Evolutionary conservation across 148 eudicot genomes (phyloP).

Genomic region (Camellia japonica): DNA sequence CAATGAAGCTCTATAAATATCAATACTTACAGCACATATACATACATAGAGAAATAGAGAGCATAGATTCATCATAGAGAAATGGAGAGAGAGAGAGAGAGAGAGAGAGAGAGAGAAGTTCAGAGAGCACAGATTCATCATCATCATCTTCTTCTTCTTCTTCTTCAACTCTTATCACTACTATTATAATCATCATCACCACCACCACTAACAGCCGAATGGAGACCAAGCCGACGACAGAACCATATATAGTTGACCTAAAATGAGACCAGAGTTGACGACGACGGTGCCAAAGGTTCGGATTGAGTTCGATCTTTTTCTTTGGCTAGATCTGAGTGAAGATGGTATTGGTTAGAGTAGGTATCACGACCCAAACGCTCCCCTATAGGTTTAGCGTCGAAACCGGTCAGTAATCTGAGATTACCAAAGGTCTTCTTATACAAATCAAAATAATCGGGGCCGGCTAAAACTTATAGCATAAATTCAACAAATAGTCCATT

Average conservation of each 20-base stretch:
- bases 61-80: background rate
- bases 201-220: background rate
- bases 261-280: background rate
- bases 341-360: background rate
- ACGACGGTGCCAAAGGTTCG: background rate
- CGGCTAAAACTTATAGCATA: no score
- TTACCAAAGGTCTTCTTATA: no score
- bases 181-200: no score
- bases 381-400: no score
- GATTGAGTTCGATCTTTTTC: background rate
- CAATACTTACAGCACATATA: background rate
- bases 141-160: background rate
- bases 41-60: background rate
- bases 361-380: no score
- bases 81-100: background rate
- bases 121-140: background rate
- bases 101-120: background rate
- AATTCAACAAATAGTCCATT: no score
- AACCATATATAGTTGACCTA: background rate
- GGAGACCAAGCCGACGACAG: background rate
- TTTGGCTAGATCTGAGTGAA: background rate
- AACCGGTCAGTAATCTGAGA: no score
- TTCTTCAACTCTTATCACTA: background rate
- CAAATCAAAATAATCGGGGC: no score
- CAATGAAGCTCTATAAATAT: background rate